Conservation (phyloP, 768 basidiomycete species). For the Mycena epipterygia region DNA sequence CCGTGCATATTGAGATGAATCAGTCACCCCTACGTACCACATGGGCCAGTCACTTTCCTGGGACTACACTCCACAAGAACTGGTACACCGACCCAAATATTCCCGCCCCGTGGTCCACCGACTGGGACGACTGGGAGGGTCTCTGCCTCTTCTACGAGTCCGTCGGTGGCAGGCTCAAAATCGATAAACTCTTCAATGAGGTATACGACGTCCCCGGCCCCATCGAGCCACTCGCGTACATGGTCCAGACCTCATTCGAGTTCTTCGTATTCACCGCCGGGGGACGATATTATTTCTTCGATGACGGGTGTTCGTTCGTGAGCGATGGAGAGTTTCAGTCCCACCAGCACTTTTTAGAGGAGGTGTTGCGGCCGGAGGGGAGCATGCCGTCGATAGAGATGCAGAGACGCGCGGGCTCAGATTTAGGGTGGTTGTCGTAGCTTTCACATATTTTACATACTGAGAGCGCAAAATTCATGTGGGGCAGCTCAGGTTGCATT, state of each 20-base stretch:
- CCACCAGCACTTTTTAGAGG: background rate
- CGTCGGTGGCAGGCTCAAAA: conserved; percentile 1
- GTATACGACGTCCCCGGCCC: background rate
- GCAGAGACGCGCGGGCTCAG: background rate
- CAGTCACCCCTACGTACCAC: background rate
- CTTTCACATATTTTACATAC: background rate
- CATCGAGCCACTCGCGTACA: conserved; percentile 1
- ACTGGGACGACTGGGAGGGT: conserved; percentile 5
- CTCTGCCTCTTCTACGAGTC: background rate
- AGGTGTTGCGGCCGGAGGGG: background rate
- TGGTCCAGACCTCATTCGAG: background rate
- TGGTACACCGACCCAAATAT: conserved; percentile 2
- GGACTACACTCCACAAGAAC: background rate
- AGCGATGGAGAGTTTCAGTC: background rate
- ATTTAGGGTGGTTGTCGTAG: background rate
- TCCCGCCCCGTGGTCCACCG: background rate
- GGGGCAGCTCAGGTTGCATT: no score
- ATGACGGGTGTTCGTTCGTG: background rate
- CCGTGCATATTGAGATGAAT: background rate
- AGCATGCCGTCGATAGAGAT: background rate
- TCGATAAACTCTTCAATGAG: conserved; percentile 4
- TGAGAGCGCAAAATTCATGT: background rate
- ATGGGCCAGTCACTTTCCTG: background rate
- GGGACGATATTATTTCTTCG: background rate
- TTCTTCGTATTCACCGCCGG: background rate